A percentile compares a stretch with the other conserved stretches of the same genome.
phyloP scores from a whole-genome alignment of 2,329 filamentous ascomycete genomes.

The Cladosporium sp. region DNA sequence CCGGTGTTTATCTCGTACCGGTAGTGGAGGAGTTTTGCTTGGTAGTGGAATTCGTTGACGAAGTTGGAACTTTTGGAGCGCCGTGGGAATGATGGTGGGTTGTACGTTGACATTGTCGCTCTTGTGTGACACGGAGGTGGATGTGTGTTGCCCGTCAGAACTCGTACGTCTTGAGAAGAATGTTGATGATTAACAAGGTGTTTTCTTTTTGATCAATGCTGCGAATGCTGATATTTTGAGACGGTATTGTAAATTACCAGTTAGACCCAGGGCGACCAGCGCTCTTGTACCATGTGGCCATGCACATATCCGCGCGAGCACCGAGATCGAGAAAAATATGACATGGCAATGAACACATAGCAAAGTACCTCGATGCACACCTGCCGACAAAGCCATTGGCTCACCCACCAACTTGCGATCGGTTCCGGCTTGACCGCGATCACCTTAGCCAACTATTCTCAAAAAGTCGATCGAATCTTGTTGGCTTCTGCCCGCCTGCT shows the following conservation, averaged over 20 bases:
- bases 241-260: not conserved
- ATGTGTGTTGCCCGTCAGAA: not conserved
- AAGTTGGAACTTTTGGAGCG: conserved; percentile 25
- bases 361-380: not conserved
- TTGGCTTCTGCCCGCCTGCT: not conserved
- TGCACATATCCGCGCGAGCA: not conserved
- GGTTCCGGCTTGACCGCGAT: not conserved
- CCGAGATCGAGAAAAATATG: not conserved
- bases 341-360: not conserved
- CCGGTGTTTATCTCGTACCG: conserved; percentile 33
- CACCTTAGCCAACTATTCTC: not conserved
- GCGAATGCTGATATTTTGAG: not conserved
- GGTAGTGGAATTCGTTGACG: conserved; percentile 26
- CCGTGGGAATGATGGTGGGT: conserved; percentile 27
- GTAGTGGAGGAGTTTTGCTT: conserved; percentile 30
- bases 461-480: not conserved
- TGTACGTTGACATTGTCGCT: conserved; percentile 29
- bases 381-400: conserved; percentile 12
- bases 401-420: not conserved
- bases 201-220: not conserved
- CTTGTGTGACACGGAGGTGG: too few species aligned
- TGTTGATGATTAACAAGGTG: not conserved
- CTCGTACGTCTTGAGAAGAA: not conserved
- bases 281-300: not conserved
- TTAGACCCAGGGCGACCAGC: not conserved